Evolutionary conservation across 2,329 filamentous ascomycete species (phyloP).

Genomic region (Colletotrichum somersetense): DNA sequence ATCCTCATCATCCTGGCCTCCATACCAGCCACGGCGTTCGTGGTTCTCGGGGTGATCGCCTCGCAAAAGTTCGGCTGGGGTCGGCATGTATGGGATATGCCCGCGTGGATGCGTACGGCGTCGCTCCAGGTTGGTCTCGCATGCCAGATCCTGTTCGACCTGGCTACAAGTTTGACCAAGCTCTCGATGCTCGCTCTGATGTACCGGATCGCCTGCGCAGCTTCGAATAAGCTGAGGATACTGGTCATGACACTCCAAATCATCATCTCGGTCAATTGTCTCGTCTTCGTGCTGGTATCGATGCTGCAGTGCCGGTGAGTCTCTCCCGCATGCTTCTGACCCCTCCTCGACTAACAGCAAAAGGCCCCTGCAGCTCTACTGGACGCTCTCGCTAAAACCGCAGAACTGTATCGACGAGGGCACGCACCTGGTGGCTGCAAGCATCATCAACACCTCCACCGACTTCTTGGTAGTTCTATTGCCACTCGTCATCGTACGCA

Average conservation of each 20-base stretch:
- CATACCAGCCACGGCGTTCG: slow-evolving; percentile 51
- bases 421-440: slow-evolving; percentile 64
- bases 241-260: slow-evolving; percentile 48
- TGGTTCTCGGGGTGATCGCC: slow-evolving; percentile 48
- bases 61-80: slow-evolving; percentile 49
- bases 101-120: slow-evolving; percentile 41
- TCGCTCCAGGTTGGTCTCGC: slow-evolving; percentile 50
- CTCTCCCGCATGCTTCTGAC: not conserved
- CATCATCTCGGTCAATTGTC: slow-evolving; percentile 49
- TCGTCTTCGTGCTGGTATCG: slow-evolving; percentile 53
- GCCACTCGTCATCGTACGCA: slow-evolving; percentile 60
- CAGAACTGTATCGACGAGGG: slow-evolving; percentile 63
- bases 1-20: slow-evolving; percentile 53
- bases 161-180: slow-evolving; percentile 55
- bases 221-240: slow-evolving; percentile 48
- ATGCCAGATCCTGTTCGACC: slow-evolving; percentile 53
- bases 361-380: slow-evolving; percentile 55
- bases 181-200: slow-evolving; percentile 57
- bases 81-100: slow-evolving; percentile 52
- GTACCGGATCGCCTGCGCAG: slow-evolving; percentile 52
- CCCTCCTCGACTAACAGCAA: slow-evolving; percentile 48
- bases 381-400: slow-evolving; percentile 50
- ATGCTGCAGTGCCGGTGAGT: slow-evolving; percentile 56
- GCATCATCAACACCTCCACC: slow-evolving; percentile 70
- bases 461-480: slow-evolving; percentile 68